These are phyloP conservation scores for Malassezia sp. DNA, from an alignment of 1,284 basidiomycete genomes.

Conservation along the genomic window DNA sequence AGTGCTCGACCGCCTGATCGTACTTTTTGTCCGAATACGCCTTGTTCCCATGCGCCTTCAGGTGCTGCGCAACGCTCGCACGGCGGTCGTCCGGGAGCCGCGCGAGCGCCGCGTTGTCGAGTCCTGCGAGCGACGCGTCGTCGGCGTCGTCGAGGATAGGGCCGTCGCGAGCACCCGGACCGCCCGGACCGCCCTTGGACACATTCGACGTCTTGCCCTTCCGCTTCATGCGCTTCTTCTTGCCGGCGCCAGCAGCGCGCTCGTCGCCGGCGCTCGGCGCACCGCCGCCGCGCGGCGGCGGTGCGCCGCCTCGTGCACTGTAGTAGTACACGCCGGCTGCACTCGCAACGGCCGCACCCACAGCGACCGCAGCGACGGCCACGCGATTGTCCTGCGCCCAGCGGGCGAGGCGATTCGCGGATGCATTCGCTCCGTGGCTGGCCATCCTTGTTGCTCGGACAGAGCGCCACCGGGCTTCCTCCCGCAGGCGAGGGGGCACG, in stretches of 20 bases:
- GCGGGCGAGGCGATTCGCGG: constrained; percentile 29
- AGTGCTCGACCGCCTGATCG: constrained; percentile 64
- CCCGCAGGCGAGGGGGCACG: constrained; percentile 6
- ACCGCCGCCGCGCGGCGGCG: neutral
- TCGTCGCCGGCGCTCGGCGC: constrained; percentile 25
- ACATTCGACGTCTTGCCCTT: constrained; percentile 16
- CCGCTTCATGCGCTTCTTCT: constrained; percentile 38
- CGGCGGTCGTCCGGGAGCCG: constrained; percentile 49
- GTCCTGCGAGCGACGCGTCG: constrained; percentile 30
- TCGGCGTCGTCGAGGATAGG: constrained; percentile 41
- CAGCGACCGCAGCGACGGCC: constrained; percentile 33
- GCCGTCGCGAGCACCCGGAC: no score
- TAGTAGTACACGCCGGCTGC: constrained; percentile 36
- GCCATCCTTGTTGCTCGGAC: constrained; percentile 6
- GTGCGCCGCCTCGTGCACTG: neutral
- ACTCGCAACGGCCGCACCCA: constrained; percentile 25
- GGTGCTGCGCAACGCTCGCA: constrained; percentile 60
- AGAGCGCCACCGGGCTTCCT: neutral
- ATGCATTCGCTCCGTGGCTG: constrained; percentile 20
- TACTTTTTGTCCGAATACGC: constrained; percentile 74
- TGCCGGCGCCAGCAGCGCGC: constrained; percentile 29
- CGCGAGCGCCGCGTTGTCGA: constrained; percentile 33
- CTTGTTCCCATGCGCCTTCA: constrained; percentile 81
- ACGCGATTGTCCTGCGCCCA: constrained; percentile 41
- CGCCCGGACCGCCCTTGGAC: constrained; percentile 16